Evolutionary conservation across 495 filamentous ascomycete species (phyloP).

Genomic region (Glonium stellatum): DNA sequence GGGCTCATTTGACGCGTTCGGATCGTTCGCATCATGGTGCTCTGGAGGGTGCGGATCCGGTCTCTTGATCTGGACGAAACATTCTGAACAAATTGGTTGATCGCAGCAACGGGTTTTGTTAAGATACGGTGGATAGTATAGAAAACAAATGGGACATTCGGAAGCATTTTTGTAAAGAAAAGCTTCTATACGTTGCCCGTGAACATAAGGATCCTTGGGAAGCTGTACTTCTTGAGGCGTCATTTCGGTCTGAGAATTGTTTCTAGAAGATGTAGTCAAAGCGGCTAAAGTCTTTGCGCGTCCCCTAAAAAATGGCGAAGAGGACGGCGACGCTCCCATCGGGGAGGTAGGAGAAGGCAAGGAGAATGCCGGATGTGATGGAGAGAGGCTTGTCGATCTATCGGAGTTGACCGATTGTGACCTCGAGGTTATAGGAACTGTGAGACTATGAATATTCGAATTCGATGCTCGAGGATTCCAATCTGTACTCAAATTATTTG

Average conservation of each 20-base stretch:
- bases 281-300: conserved; percentile 82
- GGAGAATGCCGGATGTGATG: conserved; percentile 43
- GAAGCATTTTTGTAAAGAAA: conserved; percentile 83
- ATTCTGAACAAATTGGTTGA: conserved; percentile 96
- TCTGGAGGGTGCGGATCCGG: conserved; percentile 94
- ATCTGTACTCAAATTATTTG: conserved; percentile 34
- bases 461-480: conserved; percentile 38
- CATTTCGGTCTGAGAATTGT: conserved; percentile 60
- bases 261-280: conserved; percentile 61
- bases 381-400: conserved; percentile 44
- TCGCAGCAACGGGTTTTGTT: conserved; percentile 95
- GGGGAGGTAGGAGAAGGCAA: conserved; percentile 44
- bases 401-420: conserved; percentile 74
- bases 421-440: conserved; percentile 66
- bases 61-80: conserved; percentile 97
- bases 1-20: conserved; percentile 36
- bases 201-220: conserved; percentile 77
- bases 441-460: conserved; percentile 56
- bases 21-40: conserved; percentile 53
- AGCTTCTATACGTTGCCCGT: conserved; percentile 84
- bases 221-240: conserved; percentile 70
- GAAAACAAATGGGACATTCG: conserved; percentile 94
- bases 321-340: conserved; percentile 42
- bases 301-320: conserved; percentile 58
- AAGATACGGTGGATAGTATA: conserved; percentile 93